Evolutionary conservation across 441 rosid genomes (phyloP), one percentile per base, ranked within the genome.

Genomic region (Pelargonium cotyledonis): DNA sequence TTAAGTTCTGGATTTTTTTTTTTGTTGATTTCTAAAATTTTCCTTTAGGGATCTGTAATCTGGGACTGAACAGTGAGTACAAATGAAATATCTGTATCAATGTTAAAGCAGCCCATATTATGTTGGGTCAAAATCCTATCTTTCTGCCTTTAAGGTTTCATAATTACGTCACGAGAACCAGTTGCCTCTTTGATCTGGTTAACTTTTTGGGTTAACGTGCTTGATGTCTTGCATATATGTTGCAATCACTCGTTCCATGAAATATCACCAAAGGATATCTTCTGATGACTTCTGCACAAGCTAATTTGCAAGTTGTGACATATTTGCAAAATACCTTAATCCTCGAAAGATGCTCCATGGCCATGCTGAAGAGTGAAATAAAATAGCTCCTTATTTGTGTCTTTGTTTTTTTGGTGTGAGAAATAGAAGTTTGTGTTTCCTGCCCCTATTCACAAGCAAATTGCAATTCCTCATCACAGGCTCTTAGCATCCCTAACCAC

Each of bases 1-100:
- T 47, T 81, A 67, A 67, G 47, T 77, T 73, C 73, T 65, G 4
- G 57, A 26, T 8, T 40, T 9, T 75, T 78, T 15, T 76, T 65
- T 67, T 21, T 21, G 71, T 75, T 66, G 53, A 68, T 69, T 61
- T 60, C 63, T 60, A 60, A 21, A 60, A 21, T 9, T 9, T 23
- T 58, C 63, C 63, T 23, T 31, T 23, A 21, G 31, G 35, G 14
- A 60, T 60, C n/a, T 10, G 63, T 60, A 60, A 60, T 60, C 35
- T 60, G 10, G 63, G 23, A 21, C 35, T 60, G 63, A 35, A 10
- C 31, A 8, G 10, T 41, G 46, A 41, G 10, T 41, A 41, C 47
- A 61, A 35, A 61, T 61, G 38, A 23, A 3, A 61, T 61, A 8
- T 61, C 38, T 61, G 64, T 31, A 61, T 61, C 21, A 10, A 10